Evolutionary conservation across 1,139 yeast genomes (phyloP), one percentile per base, ranked within the genome.

Genomic region (Suhomyces anneliseae): DNA sequence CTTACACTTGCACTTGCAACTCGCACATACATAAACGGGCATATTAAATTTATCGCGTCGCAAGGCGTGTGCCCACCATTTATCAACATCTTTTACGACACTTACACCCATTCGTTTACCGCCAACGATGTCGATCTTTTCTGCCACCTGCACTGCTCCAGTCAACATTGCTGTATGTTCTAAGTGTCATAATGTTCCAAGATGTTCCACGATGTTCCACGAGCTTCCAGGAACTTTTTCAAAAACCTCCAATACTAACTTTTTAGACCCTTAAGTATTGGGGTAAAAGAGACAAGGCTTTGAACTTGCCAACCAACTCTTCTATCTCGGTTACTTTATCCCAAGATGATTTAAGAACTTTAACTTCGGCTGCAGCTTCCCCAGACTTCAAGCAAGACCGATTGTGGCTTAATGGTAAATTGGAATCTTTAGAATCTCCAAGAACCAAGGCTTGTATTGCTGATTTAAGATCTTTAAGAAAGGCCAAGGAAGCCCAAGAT

Each of bases 291-390:
- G 97, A 93, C 67, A 85, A 84, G 52, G 73, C 76, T 43, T 79
- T 93, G 61, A 93, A 93, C 64, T 76, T 93, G 48, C 99, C 99
- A 42, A 93, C 99, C 48, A 93, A 93, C 71, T 87, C 95, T 9
- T 90, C 97, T 29, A 90, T 93, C 57, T 90, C 97, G 15, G 97
- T 95, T 42, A 93, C 99, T 8, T 75, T 93, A 51, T 82, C 95
- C 6, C 98, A 92, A 69, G 82, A 85, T 53, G 97, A 93, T 65
- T 77, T 93, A 59, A 80, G 96, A 60, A 90, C 99, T 1, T 76
- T 90, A 58, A 93, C 99, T 15, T 87, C 97, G 10, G 97, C 89
- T 2, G 81, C 93, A 39, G 82, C 93, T 14, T 73, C 85, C 34
- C 70, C 74, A 9, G 60, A 64, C 2, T 90, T 83, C 60, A 59